Conservation (phyloP, 2,329 filamentous ascomycete species). For the Cytospora leucostoma region DNA sequence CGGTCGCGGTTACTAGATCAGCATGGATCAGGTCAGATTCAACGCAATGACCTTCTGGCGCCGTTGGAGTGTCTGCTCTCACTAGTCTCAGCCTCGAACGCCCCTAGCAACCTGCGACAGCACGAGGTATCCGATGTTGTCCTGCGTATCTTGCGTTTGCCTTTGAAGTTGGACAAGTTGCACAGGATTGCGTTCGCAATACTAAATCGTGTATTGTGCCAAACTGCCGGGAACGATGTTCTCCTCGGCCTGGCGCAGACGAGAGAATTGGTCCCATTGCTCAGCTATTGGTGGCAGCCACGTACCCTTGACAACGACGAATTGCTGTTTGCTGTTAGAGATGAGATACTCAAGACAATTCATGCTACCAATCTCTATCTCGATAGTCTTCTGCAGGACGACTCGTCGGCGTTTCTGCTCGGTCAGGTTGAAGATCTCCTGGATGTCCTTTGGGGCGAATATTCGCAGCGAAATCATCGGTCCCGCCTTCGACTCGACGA, state of each 20-base stretch:
- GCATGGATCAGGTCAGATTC: slow-evolving; percentile 34
- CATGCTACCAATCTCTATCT: slow-evolving; percentile 66
- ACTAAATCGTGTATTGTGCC: slow-evolving; percentile 70
- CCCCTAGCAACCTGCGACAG: slow-evolving; percentile 61
- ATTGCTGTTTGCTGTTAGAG: slow-evolving; percentile 64
- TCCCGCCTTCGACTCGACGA: slow-evolving; percentile 79
- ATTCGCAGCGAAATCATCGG: slow-evolving; percentile 68
- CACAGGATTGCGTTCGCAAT: slow-evolving; percentile 75
- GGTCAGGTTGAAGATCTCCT: slow-evolving; percentile 64
- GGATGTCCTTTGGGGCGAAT: slow-evolving; percentile 75
- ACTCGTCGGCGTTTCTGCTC: slow-evolving; percentile 42
- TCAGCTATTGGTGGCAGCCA: slow-evolving; percentile 77
- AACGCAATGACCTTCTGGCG: slow-evolving; percentile 47
- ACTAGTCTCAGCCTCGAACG: slow-evolving; percentile 66
- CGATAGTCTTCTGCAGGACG: slow-evolving; percentile 54
- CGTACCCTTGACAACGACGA: slow-evolving; percentile 64
- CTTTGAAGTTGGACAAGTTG: slow-evolving; percentile 41
- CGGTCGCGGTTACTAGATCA: slow-evolving; percentile 28
- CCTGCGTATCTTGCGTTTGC: slow-evolving; percentile 59
- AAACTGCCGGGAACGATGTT: slow-evolving; percentile 68
- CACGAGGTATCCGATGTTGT: slow-evolving; percentile 58
- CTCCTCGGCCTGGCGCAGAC: slow-evolving; percentile 62
- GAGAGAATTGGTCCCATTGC: slow-evolving; percentile 65
- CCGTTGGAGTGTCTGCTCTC: slow-evolving; percentile 66
- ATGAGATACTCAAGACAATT: slow-evolving; percentile 76